Evolutionary conservation across 805 yeast species (phyloP), one percentile per base, ranked within the genome.

Genomic region (Yarrowia phangngaensis): DNA sequence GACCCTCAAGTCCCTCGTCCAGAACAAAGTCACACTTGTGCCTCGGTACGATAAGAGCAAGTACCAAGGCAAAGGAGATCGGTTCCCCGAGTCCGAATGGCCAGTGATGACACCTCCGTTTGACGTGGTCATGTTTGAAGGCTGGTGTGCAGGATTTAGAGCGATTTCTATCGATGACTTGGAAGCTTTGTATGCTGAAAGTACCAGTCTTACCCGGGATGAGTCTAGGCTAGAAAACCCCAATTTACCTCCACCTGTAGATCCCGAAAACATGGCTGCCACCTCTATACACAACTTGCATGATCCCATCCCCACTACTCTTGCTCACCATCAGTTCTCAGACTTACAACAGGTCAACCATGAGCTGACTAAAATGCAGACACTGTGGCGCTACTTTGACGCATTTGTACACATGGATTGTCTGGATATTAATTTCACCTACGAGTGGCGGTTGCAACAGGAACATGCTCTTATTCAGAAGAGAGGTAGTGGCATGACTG

Each of bases 101-200:
- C 56, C 56, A 3, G 49, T 57, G 3, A 61, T 65, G 4, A 30
- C 30, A 9, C 55, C 59, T 2, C 73, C 75, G 2, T 69, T 78
- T 3, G 86, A 84, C 57, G 73, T 88, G 3, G 72, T 90, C 3
- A 63, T 90, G 2, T 70, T 92, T 30, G 98, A 90, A 65, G 98
- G 97, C 4, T 90, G 98, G 98, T 87, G 89, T 67, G 73, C 79
- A 17, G 97, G 97, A 1, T 90, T 79, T 60, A 54, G 60, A 4
- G 70, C 82, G 1, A 55, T 75, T 14, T 55, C 64, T 1, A 56
- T 63, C 20, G 54, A 54, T 1, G 63, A 61, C 6, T 52, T 72
- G 45, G 45, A 58, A 12, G 19, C 20, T 7, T 57, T 54, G 43
- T 70, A 70, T 69, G 27, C 50, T 1, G 19, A 50, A 6, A 53